Conservation (phyloP, 768 basidiomycete genomes). For the Suillus variegatus region DNA sequence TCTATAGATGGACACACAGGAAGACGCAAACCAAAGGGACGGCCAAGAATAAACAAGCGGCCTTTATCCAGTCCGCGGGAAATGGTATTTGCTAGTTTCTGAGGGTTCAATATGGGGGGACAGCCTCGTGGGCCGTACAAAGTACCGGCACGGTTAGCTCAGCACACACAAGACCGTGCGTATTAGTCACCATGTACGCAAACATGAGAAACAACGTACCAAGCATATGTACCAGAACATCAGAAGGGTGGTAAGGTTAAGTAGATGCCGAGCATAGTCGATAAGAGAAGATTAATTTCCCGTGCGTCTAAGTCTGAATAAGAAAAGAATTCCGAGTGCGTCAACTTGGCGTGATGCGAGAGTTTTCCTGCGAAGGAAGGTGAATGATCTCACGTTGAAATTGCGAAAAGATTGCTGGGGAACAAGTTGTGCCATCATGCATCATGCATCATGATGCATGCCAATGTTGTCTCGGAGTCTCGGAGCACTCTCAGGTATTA, state of each 20-base stretch:
- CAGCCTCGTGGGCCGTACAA: background rate
- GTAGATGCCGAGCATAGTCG: background rate
- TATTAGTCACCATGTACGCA: background rate
- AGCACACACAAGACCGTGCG: background rate
- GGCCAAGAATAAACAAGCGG: background rate
- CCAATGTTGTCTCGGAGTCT: background rate
- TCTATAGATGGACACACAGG: conserved; percentile 1
- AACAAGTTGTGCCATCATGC: background rate
- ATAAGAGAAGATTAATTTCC: conserved; percentile 3
- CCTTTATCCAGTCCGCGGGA: background rate
- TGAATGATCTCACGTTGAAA: background rate
- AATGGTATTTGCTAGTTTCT: background rate
- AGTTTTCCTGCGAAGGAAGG: background rate
- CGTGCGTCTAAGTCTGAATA: background rate
- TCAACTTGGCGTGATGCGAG: background rate
- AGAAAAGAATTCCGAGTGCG: background rate
- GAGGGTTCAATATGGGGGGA: background rate
- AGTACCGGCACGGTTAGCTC: background rate
- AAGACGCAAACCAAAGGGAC: background rate
- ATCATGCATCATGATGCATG: background rate
- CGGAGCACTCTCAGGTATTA: background rate
- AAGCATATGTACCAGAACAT: background rate
- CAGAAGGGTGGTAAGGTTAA: background rate
- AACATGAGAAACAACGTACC: background rate
- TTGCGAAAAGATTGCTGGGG: background rate